Conservation (phyloP, 2,329 filamentous ascomycete species). For the Fusarium sp. region DNA sequence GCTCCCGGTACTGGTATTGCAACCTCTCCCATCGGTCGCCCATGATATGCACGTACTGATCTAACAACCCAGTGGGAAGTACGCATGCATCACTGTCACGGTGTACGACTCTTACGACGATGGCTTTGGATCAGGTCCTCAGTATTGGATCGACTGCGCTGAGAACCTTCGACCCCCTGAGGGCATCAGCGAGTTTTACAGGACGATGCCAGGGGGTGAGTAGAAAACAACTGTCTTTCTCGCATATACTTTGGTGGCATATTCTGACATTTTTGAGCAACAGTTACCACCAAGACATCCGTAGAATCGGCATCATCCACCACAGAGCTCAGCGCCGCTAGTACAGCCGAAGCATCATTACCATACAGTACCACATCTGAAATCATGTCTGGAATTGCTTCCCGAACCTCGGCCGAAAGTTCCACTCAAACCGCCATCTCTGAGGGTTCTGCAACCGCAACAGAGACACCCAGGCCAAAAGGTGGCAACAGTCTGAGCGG, state of each 20-base stretch:
- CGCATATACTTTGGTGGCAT: neutral
- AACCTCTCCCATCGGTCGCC: neutral
- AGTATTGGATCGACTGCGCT: neutral
- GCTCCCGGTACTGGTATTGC: neutral
- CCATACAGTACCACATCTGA: neutral
- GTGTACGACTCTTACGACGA: neutral
- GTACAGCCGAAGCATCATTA: neutral
- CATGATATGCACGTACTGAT: neutral
- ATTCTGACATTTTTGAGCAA: neutral
- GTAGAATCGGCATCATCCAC: neutral
- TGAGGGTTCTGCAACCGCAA: neutral
- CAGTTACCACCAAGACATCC: neutral
- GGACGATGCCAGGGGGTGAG: neutral
- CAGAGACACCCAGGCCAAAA: neutral
- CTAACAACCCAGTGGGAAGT: neutral
- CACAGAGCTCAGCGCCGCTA: neutral
- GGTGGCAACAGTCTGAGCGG: neutral
- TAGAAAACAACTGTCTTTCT: neutral
- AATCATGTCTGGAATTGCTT: neutral
- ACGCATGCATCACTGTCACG: neutral
- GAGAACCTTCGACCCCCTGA: neutral
- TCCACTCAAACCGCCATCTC: neutral
- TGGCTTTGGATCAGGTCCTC: neutral
- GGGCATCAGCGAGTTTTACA: neutral
- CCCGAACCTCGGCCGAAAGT: neutral